Evolutionary conservation across 768 basidiomycete species (phyloP), one percentile per base, ranked within the genome.

Genomic region (Guyanaporus albipodus): DNA sequence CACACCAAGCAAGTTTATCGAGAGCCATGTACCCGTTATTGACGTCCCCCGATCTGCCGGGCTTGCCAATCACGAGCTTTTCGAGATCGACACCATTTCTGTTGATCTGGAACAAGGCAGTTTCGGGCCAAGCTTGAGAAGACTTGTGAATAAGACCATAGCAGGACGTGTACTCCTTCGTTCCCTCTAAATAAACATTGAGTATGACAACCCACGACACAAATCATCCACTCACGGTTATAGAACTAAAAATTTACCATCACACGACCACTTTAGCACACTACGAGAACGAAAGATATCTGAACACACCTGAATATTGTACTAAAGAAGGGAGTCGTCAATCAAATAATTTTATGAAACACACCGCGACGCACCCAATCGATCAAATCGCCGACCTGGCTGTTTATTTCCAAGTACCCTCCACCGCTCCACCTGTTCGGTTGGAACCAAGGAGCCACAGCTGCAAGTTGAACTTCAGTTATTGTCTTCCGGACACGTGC

Each of bases 81-180:
- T 69, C 54, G 10, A 71, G 58, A 2, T 69, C 57, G 2, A 79
- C 70, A 26, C 74, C 74, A 38, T 58, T 67, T 1, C 64, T 66
- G 27, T 71, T 60, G 52, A 79, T 77, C 57, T 78, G 70, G 64
- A 78, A 73, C 10, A 70, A 58, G 1, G 83, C 71, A 1, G 80
- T 74, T 24, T 79, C 49, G 2, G 85, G 85, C 77, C 78, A 86
- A 31, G 67, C 64, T 46, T 63, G 69, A 3, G 80, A 80, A 2
- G 83, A 85, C 2, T 72, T 59, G 14, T 66, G 74, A 28, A 87
- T 68, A 26, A 88, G 74, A 28, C 72, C 73, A 18, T 59, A 42
- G 62, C 83, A 85, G 27, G 77, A 79, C 12, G 78, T 80, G 62
- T 83, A 85, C 53, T 83, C 83, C 17, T 60, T 65, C 15, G 69